These are phyloP conservation scores for Plectosphaerella sp. DNA, from an alignment of 2,329 filamentous ascomycete genomes.

Conservation along the genomic window DNA sequence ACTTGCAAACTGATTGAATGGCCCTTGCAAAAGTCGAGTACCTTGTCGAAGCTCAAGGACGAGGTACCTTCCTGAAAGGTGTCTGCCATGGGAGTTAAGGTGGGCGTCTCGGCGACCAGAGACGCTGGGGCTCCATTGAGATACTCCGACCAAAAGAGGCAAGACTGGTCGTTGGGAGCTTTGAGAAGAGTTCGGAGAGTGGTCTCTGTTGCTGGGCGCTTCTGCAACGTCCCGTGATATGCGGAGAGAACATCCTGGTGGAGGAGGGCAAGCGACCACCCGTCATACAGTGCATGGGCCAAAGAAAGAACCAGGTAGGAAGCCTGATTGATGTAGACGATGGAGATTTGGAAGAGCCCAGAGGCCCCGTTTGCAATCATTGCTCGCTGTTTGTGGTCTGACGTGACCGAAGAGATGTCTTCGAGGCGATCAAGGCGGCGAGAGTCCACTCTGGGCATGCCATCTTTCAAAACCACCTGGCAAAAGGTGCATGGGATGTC, in stretches of 20 bases:
- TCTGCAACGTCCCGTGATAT: slow-evolving; percentile 44
- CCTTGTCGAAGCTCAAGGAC: slow-evolving; percentile 7
- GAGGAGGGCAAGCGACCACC: slow-evolving; percentile 73
- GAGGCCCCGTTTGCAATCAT: slow-evolving; percentile 25
- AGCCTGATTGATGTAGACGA: slow-evolving; percentile 26
- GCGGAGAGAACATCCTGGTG: slow-evolving; percentile 66
- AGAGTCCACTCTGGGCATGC: not conserved
- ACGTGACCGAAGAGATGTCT: slow-evolving; percentile 29
- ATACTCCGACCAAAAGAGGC: slow-evolving; percentile 67
- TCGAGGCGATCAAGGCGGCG: slow-evolving; percentile 14
- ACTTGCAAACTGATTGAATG: slow-evolving; percentile 70
- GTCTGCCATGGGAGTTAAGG: slow-evolving; percentile 25
- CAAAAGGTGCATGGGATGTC: slow-evolving; percentile 45
- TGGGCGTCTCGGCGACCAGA: slow-evolving; percentile 15
- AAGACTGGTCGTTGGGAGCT: slow-evolving; percentile 24
- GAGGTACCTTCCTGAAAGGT: slow-evolving; percentile 27
- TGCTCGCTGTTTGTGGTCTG: slow-evolving; percentile 32
- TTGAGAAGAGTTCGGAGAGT: slow-evolving; percentile 52
- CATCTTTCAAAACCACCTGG: slow-evolving; percentile 37
- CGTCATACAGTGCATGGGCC: slow-evolving; percentile 85
- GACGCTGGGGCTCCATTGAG: slow-evolving; percentile 47
- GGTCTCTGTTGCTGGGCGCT: slow-evolving; percentile 43
- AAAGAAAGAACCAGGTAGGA: slow-evolving; percentile 62
- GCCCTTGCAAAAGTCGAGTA: slow-evolving; percentile 57
- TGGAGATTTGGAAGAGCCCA: slow-evolving; percentile 44